Base-by-base conservation (phyloP, 768 basidiomycete genomes). In the Thelephora aurantiotincta region DNA sequence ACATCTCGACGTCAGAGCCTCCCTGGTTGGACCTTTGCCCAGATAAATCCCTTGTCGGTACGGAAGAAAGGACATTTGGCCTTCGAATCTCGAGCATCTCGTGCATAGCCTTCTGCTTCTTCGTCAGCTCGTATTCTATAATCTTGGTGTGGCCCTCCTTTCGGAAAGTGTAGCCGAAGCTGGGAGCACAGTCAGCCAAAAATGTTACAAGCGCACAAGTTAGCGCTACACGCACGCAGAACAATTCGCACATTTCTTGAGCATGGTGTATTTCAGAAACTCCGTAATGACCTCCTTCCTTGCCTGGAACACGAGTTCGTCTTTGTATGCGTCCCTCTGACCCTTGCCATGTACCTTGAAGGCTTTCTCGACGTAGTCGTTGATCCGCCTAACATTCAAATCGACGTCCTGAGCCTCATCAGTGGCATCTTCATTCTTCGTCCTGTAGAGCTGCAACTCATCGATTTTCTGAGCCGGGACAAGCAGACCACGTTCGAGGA, bases 111-210 rank as follows among this genome's bases (percentile, higher is more conserved):
- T 87, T 91, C 60, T 90, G 81, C 63, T 91, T 94, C 2, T 62
- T 45, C 5, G 87, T 70, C 30, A 98, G 72, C 55, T 93, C 92
- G 58, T 89, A 88, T 66, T 98, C 92, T 59, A 98, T 82, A 48
- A 99, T 74, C 66, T 97, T 98, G 45, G 85, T 89, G 62, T 86
- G 73, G 0, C 88, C 90, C 58, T 99, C 96, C 63, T 90, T 97
- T 46, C 93, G 82, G 65, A 86, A 90, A 0, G 91, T 89, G 60
- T 88, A 92, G 2, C 75, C 80, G 54, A 73, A 64, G 23, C 90
- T 93, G 53, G 2, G 20, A 37, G 22, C n/a, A 16, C 6, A 35
- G 18, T 41, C 38, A 41, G 22, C 26, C 9, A 9, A 9, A 45
- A 16, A 19, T 22, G n/a, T 14, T 18, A 19, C 26, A 50, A 42